Base-by-base conservation (phyloP, 768 basidiomycete species). In the Kwoniella botswanensis region DNA sequence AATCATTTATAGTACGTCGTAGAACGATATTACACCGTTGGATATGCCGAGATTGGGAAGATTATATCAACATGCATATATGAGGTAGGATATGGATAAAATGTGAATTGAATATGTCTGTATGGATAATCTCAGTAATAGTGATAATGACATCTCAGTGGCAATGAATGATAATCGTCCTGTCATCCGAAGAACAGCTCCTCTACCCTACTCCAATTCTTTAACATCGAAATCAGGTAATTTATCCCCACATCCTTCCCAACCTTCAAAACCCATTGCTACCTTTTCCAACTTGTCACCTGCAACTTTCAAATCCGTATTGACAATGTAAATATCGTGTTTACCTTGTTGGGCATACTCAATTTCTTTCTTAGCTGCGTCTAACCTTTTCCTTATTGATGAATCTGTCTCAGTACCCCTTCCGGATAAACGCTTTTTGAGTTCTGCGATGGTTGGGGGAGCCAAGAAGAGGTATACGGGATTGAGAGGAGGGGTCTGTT, bases 391-490 rank as follows among this genome's bases (percentile, higher is more conserved):
- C 70, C 88, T 85, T 15, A 94, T 86, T 10, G 90, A 88, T 0
- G 87, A 87, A 21, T 90, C 90, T 13, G 88, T 87, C 82, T 98
- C 95, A 12, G 95, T 97, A 0, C 93, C 95, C 3, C 95, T 90
- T 0, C 89, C 86, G 26, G 87, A 86, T 5, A 98, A 87, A 55
- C 96, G 91, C 4, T 84, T 71, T 26, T 89, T 88, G 46, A 98
- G 89, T 11, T 85, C 86, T n/a, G 87, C 44, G 83, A 96, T 85
- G 15, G 90, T 88, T 0, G 96, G 96, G 0, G 96, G 96, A 0
- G 93, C 90, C 82, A 98, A 88, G 85, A 98, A 98, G 73, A 95
- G 87, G 83, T 91, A 97, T 72, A 97, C 87, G 17, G 95, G 92
- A 80, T 92, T 88, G 44, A 98, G 85, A 65, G 88, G 84, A 18